phyloP scores from a whole-genome alignment of 345 rosid genomes.

The Pugionium cornutum region DNA sequence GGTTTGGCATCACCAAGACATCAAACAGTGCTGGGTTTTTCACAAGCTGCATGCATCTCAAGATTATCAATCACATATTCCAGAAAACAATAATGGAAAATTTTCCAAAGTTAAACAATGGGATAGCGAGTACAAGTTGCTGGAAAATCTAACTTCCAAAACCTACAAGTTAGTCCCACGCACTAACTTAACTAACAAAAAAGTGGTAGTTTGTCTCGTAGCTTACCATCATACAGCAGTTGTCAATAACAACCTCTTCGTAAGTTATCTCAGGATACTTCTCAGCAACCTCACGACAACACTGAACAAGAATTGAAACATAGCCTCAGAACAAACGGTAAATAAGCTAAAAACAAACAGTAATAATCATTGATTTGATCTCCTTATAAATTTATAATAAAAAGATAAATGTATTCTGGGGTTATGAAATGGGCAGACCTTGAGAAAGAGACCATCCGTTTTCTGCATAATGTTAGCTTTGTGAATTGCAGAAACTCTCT shows the following conservation, averaged over 20 bases:
- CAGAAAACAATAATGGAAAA: not conserved
- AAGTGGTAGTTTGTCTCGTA: not conserved
- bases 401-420: not conserved
- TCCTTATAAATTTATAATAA: not conserved
- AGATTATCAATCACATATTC: constrained; percentile 24
- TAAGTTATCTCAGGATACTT: constrained; percentile 92
- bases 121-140: constrained; percentile 4
- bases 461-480: constrained; percentile 99
- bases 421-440: constrained; percentile 45
- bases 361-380: constrained; percentile 1
- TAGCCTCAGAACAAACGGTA: not conserved
- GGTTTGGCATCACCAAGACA: constrained; percentile 99
- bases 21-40: constrained; percentile 98
- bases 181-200: not conserved
- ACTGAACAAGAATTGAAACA: constrained; percentile 46
- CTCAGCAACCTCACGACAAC: constrained; percentile 99
- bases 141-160: not conserved
- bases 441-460: constrained; percentile 97
- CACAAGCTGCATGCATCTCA: constrained; percentile 68
- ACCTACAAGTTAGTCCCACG: not conserved
- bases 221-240: constrained; percentile 99
- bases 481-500: constrained; percentile 95
- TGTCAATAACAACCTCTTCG: constrained; percentile 99
- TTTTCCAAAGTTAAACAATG: not conserved
- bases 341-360: not conserved